Evolutionary conservation across 345 rosid genomes (phyloP), one percentile per base, ranked within the genome.

Genomic region (Euphorbia lathyris): DNA sequence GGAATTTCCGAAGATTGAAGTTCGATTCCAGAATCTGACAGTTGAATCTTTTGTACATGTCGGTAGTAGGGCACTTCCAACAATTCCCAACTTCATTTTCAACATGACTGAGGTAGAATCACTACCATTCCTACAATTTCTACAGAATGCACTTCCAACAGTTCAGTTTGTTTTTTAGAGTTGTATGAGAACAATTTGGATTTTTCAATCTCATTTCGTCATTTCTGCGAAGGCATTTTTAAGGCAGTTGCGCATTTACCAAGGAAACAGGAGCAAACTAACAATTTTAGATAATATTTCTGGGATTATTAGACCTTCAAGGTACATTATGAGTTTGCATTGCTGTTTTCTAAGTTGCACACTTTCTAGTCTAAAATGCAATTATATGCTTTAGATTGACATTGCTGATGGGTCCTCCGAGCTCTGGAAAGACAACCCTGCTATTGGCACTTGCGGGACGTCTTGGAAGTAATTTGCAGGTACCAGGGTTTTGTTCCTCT

Each of bases 391-490:
- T 59, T 72, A 95, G 99, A 79, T 78, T 95, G 82, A 95, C 99
- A 20, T 87, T 95, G 67, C 72, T 95, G 42, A 81, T 95, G 73
- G 99, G 99, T 68, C 99, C 99, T 83, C 99, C 99, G 47, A 90
- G 97, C 86, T 90, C 97, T 1, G 99, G 99, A 72, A 95, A 95
- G 87, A 95, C 99, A 4, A 90, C 99, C 1, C 60, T 95, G 7
- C 87, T 95, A 68, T 76, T 91, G 85, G 96, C 96, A 64, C 90
- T 95, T 57, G 99, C 99, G 65, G 99, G 97, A 66, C 93, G 97
- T 22, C 93, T 92, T 48, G 86, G 85, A 52, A 56, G 59, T 59
- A 76, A 80, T 78, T 85, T 95, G 82, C 89, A 87, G 97, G 99
- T 93, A 79, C 20, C 50, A 5, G 36, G 67, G 64, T 42, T 66